Evolutionary conservation across 371 early-diverging fungal species (phyloP), one percentile per base, ranked within the genome.

Genomic region (Funneliformis caledonium): DNA sequence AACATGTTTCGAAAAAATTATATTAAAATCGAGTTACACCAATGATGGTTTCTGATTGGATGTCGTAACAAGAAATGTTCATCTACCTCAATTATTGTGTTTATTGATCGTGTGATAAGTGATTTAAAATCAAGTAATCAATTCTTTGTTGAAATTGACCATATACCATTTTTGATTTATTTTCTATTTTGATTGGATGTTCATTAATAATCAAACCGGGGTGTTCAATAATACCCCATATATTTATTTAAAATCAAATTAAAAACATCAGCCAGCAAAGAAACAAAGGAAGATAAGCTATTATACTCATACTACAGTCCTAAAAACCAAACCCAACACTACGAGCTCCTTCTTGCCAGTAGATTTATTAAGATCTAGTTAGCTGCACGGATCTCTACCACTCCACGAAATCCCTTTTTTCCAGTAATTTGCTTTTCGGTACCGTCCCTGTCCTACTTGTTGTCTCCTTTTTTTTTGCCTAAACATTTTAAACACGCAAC

Each of bases 391-490:
- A 69, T 42, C 42, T 42, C 56, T n/a, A 69, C 33, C 69, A 69
- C 69, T 69, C 69, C 43, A 69, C 69, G 69, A 69, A 69, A 69
- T 69, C 69, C 69, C 69, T 69, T 69, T 69, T 26, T 69, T 69
- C 37, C 69, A 69, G 69, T 69, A 75, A 75, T 9, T 42, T 75
- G 56, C 60, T 42, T 75, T 75, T 75, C 61, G 76, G 76, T 75
- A 75, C 76, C 76, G 76, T 75, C 76, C 76, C 76, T 75, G 22
- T 75, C 76, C 76, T 59, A 48, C 76, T 75, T 75, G 47, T 59
- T 75, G 43, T 73, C 73, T 75, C 76, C 76, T 75, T 75, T 75
- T 73, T 73, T 73, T 75, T 70, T 70, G 76, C 60, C 59, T 75
- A 59, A 56, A 59, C 43, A 56, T 14, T 75, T 42, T n/a, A 43